Percentiles rank a stretch among this genome's conserved stretches.
phyloP scores from a whole-genome alignment of 371 early-diverging fungal genomes.

The Mortierella sp. region DNA sequence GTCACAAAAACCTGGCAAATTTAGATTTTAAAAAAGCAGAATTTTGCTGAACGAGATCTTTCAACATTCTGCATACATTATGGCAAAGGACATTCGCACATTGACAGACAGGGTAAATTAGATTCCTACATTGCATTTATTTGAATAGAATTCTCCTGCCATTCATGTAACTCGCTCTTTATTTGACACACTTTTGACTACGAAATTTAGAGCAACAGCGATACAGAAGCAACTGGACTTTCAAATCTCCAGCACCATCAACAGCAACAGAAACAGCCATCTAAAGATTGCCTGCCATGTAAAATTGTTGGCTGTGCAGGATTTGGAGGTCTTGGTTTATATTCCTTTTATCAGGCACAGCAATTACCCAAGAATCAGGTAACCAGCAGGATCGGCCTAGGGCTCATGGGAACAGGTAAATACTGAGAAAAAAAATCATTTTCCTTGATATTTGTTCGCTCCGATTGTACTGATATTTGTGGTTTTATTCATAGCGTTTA shows the following conservation, averaged over 20 bases:
- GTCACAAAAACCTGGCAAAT: too few species aligned
- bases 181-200: background rate
- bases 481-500: constrained; percentile 19
- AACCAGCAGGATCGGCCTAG: constrained; percentile 28
- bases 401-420: constrained; percentile 30
- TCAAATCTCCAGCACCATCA: constrained; percentile 1
- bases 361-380: constrained; percentile 38
- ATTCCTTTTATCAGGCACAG: constrained; percentile 44
- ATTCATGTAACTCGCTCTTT: background rate
- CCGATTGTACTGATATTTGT: background rate
- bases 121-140: background rate
- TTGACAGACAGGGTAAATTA: constrained; percentile 16
- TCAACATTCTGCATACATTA: background rate
- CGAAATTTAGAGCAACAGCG: background rate
- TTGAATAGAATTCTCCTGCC: background rate
- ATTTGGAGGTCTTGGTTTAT: constrained; percentile 46
- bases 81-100: constrained; percentile 22
- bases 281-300: constrained; percentile 42
- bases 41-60: too few species aligned
- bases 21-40: too few species aligned
- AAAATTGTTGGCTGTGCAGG: constrained; percentile 42
- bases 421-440: background rate
- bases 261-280: constrained; percentile 18
- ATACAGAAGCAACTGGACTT: background rate
- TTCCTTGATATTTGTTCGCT: background rate